phyloP scores from a whole-genome alignment of 73 alveolate species.

The Effrenium voratum region DNA sequence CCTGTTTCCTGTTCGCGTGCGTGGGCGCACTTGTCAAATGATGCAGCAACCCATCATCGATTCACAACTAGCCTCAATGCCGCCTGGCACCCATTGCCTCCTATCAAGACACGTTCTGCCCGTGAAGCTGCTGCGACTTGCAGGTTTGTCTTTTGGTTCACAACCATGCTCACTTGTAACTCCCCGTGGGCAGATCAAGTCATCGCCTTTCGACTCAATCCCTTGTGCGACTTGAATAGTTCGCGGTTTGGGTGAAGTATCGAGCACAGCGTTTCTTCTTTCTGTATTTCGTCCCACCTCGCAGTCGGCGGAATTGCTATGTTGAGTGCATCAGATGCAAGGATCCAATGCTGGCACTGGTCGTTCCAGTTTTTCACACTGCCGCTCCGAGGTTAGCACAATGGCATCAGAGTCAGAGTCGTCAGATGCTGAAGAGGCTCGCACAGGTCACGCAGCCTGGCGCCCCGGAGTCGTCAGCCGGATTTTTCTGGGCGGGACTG shows the following conservation, averaged over 20 bases:
- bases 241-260: not conserved
- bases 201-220: not conserved
- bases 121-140: no score
- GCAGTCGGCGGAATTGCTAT: not conserved
- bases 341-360: not conserved
- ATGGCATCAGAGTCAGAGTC: slow-evolving; percentile 89
- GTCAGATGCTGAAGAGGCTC: slow-evolving; percentile 63
- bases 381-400: slow-evolving; percentile 41
- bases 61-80: no score
- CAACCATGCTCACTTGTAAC: no score
- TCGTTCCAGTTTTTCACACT: not conserved
- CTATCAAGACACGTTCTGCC: no score
- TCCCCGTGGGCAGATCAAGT: not conserved
- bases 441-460: slow-evolving; percentile 88
- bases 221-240: not conserved
- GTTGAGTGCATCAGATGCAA: not conserved
- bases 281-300: not conserved
- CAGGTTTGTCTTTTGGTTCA: no score
- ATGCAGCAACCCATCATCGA: no score
- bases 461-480: not conserved
- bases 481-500: not conserved
- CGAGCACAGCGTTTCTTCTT: not conserved
- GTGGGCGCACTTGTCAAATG: no score
- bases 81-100: no score
- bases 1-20: no score